Percentiles rank a stretch among this genome's conserved stretches.
These are phyloP conservation scores for Mayamaea pseudoterrestris DNA, from an alignment of 108 stramenopile species.

Conservation along the genomic window DNA sequence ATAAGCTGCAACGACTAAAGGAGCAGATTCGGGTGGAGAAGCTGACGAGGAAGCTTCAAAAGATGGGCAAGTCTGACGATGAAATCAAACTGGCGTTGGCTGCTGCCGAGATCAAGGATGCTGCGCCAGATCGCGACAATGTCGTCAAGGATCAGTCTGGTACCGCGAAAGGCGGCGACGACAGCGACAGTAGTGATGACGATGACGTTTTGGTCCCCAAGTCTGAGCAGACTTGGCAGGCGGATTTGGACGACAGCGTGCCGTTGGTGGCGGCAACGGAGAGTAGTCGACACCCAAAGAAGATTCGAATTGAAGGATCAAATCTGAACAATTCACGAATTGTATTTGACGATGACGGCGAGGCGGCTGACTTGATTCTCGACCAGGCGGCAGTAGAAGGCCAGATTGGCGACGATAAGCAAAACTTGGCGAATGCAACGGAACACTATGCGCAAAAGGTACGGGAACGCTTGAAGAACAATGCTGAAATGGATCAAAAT, in stretches of 20 bases:
- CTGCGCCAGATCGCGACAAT: too few species aligned
- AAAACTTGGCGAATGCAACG: constrained; percentile 34
- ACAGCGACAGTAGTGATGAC: constrained; percentile 35
- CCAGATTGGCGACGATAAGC: constrained; percentile 3
- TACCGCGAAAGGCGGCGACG: constrained; percentile 6
- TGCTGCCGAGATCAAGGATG: too few species aligned
- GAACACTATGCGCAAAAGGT: constrained; percentile 59
- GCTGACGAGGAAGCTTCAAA: constrained; percentile 64
- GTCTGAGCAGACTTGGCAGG: constrained; percentile 42
- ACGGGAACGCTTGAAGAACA: constrained; percentile 45
- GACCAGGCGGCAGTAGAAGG: constrained; percentile 11
- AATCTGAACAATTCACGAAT: constrained; percentile 48
- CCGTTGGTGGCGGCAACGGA: constrained; percentile 22
- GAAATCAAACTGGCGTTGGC: constrained; percentile 24
- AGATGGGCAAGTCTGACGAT: constrained; percentile 20
- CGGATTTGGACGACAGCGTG: background rate
- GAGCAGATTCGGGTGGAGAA: constrained; percentile 89
- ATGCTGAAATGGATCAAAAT: constrained; percentile 47
- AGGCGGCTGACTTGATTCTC: constrained; percentile 37
- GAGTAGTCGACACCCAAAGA: constrained; percentile 59
- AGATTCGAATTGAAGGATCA: constrained; percentile 66
- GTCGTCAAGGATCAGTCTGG: too few species aligned
- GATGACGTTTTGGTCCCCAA: constrained; percentile 73
- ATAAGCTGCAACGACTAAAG: constrained; percentile 81
- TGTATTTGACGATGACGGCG: constrained; percentile 85